Percentiles rank a stretch among this genome's conserved stretches.
phyloP scores from a whole-genome alignment of 2,329 filamentous ascomycete genomes.

The Fusarium illudens region DNA sequence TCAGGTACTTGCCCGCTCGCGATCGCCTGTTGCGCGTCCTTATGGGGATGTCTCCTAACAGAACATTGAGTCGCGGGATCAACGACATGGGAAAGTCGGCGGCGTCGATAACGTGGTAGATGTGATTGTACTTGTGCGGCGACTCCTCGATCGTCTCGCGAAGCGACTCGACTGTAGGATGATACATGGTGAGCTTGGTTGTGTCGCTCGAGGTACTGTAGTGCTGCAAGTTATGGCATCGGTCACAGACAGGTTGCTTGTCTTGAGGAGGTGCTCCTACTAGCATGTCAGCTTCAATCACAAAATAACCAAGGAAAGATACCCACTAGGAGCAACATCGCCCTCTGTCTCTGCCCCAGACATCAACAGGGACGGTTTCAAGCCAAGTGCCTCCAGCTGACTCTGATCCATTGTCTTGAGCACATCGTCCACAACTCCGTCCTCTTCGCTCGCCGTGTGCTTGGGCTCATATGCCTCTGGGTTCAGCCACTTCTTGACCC shows the following conservation, averaged over 20 bases:
- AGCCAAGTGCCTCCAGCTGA: slow-evolving; percentile 55
- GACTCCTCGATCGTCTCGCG: slow-evolving; percentile 87
- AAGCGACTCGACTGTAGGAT: slow-evolving; percentile 83
- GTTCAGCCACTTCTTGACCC: slow-evolving; percentile 58
- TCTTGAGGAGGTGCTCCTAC: slow-evolving; percentile 26
- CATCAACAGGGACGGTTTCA: slow-evolving; percentile 54
- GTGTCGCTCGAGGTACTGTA: slow-evolving; percentile 67
- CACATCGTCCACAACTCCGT: slow-evolving; percentile 57
- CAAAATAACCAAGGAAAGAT: not conserved
- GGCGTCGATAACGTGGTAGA: slow-evolving; percentile 94
- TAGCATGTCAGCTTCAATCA: slow-evolving; percentile 15
- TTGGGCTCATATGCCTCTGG: slow-evolving; percentile 28
- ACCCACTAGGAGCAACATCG: slow-evolving; percentile 28
- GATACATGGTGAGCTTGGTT: slow-evolving; percentile 69
- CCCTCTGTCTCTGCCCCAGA: slow-evolving; percentile 40
- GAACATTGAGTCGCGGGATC: slow-evolving; percentile 75
- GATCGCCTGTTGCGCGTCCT: slow-evolving; percentile 84
- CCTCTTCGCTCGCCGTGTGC: slow-evolving; percentile 46
- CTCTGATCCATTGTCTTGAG: slow-evolving; percentile 54
- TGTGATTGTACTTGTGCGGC: slow-evolving; percentile 88
- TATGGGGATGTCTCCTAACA: slow-evolving; percentile 76
- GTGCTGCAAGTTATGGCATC: slow-evolving; percentile 84
- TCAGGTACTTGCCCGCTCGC: slow-evolving; percentile 69
- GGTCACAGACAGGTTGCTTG: slow-evolving; percentile 76
- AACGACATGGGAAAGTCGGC: slow-evolving; percentile 97